Base-by-base conservation (phyloP, 805 yeast species). In the Diddensiella caesifluorescens region DNA sequence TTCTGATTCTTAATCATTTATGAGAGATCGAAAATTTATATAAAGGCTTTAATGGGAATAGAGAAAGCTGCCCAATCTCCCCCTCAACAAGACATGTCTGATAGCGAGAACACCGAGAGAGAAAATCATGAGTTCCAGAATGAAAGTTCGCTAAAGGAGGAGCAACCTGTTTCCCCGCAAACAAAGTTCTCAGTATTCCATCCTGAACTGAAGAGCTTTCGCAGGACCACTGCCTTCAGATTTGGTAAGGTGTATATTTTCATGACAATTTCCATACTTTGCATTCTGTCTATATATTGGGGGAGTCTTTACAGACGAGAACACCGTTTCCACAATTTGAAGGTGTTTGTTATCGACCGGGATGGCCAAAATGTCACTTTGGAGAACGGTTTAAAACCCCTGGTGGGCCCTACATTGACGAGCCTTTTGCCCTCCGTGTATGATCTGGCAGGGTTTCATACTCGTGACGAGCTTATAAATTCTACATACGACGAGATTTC, bases 241-340 rank as follows among this genome's bases (percentile, higher is more conserved):
- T n/a, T 29, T 29, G 15, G 12, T 13, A 13, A 7, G 15, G 15
- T 29, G 6, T 29, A 29, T 29, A 7, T 46, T 4, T 30, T 38
- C 4, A 34, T 46, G 23, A 39, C 44, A 1, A 30, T 39, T 10
- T 45, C 46, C 2, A 16, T 49, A n/a, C 28, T 74, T 38, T 52
- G 57, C 27, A 65, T 66, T 39, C 55, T 69, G 49, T 59, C 79
- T 51, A 57, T 67, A 46, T 64, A 73, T 62, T 71, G 83, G 83
- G 71, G 73, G 31, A 61, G 72, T 35, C 59, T 64, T 61, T 62
- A 56, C 61, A 28, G 59, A 5, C 53, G 72, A 45, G 26, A 40
- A 31, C 5, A 42, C 36, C 52, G 68, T 38, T 44, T 62, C 42
- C 41, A 53, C 13, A 64, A 69, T 45, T 54, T 71, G 43, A 57